Base-by-base conservation (phyloP, 805 yeast genomes). In the Diddensiella transvaalensis region DNA sequence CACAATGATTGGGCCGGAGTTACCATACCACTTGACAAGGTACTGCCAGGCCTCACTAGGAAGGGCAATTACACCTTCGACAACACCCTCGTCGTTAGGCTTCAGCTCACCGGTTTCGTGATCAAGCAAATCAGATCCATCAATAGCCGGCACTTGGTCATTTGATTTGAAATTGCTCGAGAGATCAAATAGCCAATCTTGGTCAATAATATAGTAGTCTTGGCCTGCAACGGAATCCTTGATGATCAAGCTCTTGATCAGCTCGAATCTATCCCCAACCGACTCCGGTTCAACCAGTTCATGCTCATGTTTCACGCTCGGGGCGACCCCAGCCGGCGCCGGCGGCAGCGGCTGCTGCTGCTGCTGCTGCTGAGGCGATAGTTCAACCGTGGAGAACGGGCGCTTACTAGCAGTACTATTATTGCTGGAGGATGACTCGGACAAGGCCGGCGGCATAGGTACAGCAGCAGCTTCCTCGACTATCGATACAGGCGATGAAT, bases 301-400 rank as follows among this genome's bases (percentile, higher is more conserved):
- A 26, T 26, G 32, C 11, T 26, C 32, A n/a, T n/a, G n/a, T n/a
- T n/a, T n/a, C n/a, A n/a, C n/a, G n/a, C n/a, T n/a, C n/a, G n/a
- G n/a, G n/a, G n/a, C n/a, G 13, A 8, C 32, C 8, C 8, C 8
- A 8, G 32, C 13, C 11, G 13, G 13, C 8, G 11, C 13, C 11
- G 32, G 32, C 13, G 32, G 32, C n/a, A n/a, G n/a, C n/a, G n/a
- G n/a, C n/a, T n/a, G n/a, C n/a, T n/a, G n/a, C n/a, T n/a, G n/a
- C n/a, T n/a, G n/a, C n/a, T 19, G 22, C 46, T 19, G 46, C 11
- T 22, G 40, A 5, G 46, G 46, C 11, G 46, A 43, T 23, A 43
- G n/a, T 21, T 43, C 46, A n/a, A 43, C 46, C 19, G 19, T 43
- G 13, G 46, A 43, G 17, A 43, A 43, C 5, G 46, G 46, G 22